Base-by-base conservation (phyloP, 2,329 filamentous ascomycete species). In the Ophiostoma populinum region DNA sequence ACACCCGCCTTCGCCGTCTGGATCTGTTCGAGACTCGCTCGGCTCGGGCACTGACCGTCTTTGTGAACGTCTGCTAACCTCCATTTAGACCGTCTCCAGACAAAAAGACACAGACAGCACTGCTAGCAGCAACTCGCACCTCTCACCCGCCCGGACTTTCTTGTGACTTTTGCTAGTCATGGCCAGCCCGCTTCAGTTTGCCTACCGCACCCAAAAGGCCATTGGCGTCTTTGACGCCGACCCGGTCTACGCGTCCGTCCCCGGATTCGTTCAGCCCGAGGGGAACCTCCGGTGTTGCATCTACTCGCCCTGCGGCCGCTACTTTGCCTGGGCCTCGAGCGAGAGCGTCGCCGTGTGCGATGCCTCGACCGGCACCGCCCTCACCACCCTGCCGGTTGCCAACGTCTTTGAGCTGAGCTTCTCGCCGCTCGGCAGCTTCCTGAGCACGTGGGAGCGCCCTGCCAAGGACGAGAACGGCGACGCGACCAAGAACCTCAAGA, bases 401-500 rank as follows among this genome's bases (percentile, higher is more conserved):
- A 87, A 92, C 52, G 85, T 95, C 45, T 93, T 82, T 61, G 90
- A 98, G 56, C 64, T 98, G 41, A 82, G 78, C 45, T 98, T 98
- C 61, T 98, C 90, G 18, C 90, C 87, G 5, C 67, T 75, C 37
- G 90, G 90, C 42, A 90, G 81, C 39, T 98, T 81, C 57, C 65
- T 95, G 53, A 93, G 92, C 53, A 95, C 90, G 36, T 95, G 86
- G 85, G 87, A 98, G 63, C 76, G 90, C 24, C 80, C 85, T 7
- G 68, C 71, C 45, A 95, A 95, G 63, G 87, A 95, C 51, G 87
- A 87, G 51, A 77, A 80, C 41, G 90, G 90, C 38, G 83, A 94
- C 56, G 85, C 90, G 30, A 77, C 74, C 47, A 94, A 93, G 70
- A 98, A 98, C 55, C 64, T 98, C 45, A 95, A 94, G 67, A 77